Evolutionary conservation across 78 protist species (phyloP).

Genomic region (Dictyostelium intermedium): DNA sequence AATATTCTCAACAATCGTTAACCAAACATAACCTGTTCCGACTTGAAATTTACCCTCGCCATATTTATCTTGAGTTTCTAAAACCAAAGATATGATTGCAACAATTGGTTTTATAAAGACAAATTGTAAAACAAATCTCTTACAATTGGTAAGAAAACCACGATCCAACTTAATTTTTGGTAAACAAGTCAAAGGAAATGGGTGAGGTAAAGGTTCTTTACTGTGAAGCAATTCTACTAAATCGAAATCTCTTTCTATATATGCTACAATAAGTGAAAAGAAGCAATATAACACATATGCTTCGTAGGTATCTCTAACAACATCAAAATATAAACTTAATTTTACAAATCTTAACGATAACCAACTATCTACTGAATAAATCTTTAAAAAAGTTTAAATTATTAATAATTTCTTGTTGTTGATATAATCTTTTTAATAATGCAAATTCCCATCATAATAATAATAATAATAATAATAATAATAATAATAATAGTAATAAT

Average conservation of each 20-base stretch:
- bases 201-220: conserved; percentile 54
- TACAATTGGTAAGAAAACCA: conserved; percentile 47
- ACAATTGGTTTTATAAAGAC: conserved; percentile 62
- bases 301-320: conserved; percentile 82
- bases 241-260: conserved; percentile 55
- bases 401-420: too few species aligned
- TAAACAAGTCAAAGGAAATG: conserved; percentile 40
- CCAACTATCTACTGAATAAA: conserved; percentile 72
- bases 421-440: too few species aligned
- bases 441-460: too few species aligned
- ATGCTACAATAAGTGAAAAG: conserved; percentile 63
- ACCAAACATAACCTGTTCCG: conserved; percentile 63
- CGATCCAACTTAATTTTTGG: conserved; percentile 55
- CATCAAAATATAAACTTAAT: conserved; percentile 70
- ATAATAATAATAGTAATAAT: too few species aligned
- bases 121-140: conserved; percentile 76
- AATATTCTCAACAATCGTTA: conserved; percentile 65
- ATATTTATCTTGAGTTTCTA: conserved; percentile 27
- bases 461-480: too few species aligned
- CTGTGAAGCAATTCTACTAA: conserved; percentile 33
- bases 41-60: conserved; percentile 58
- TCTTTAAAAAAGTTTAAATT: too few species aligned
- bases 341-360: conserved; percentile 41
- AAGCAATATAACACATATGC: conserved; percentile 80
- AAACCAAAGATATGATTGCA: conserved; percentile 32